A percentile compares a stretch with the other conserved stretches of the same genome.
phyloP scores from a whole-genome alignment of 495 filamentous ascomycete genomes.

The Talaromyces trachyspermus region DNA sequence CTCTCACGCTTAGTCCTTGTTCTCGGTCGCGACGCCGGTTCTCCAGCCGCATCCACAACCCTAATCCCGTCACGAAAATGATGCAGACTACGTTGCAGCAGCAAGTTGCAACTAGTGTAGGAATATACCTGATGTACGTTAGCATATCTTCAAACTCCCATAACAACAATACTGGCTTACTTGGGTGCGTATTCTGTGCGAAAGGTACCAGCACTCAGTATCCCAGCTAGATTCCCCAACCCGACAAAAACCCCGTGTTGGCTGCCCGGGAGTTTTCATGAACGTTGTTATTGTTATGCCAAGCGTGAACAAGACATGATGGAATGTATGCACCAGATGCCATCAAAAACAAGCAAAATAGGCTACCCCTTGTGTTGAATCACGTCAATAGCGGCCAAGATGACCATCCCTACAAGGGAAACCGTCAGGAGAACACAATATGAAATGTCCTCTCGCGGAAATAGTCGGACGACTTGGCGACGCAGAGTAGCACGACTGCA shows the following conservation, averaged over 20 bases:
- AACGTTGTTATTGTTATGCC: constrained; percentile 70
- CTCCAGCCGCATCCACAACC: too few species aligned
- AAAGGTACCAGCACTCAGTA: constrained; percentile 66
- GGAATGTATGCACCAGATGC: constrained; percentile 47
- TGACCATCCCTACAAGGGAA: constrained; percentile 62
- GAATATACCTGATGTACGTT: too few species aligned
- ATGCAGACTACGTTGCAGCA: too few species aligned
- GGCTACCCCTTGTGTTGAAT: constrained; percentile 46
- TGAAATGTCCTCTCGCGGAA: constrained; percentile 58
- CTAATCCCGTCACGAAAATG: too few species aligned
- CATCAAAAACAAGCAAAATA: constrained; percentile 74
- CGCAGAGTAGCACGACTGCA: constrained; percentile 53
- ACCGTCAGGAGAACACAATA: constrained; percentile 58
- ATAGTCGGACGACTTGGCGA: constrained; percentile 57
- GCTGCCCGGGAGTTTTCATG: constrained; percentile 50
- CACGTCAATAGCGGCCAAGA: constrained; percentile 58
- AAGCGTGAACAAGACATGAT: constrained; percentile 36
- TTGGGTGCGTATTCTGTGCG: constrained; percentile 57
- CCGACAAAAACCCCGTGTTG: constrained; percentile 46
- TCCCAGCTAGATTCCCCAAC: constrained; percentile 62
- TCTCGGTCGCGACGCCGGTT: too few species aligned
- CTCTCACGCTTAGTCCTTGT: too few species aligned
- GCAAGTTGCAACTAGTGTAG: too few species aligned
- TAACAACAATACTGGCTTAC: too few species aligned
- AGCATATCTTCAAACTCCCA: too few species aligned